Evolutionary conservation across 2,329 filamentous ascomycete species (phyloP).

Genomic region (Aspergillus transmontanensis): DNA sequence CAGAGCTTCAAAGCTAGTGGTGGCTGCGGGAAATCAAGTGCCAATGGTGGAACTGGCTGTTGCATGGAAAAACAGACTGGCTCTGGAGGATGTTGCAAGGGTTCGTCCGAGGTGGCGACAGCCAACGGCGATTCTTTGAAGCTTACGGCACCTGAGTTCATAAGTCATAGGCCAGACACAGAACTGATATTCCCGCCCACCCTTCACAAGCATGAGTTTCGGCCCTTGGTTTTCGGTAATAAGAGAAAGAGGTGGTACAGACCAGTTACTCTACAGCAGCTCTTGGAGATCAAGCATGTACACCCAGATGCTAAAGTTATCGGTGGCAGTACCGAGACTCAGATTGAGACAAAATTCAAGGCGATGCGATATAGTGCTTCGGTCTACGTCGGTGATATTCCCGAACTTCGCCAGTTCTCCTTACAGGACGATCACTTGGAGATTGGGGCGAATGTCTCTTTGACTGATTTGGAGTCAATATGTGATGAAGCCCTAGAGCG

Average conservation of each 20-base stretch:
- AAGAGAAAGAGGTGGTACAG: slow-evolving; percentile 94
- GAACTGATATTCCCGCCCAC: slow-evolving; percentile 92
- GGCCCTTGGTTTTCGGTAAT: slow-evolving; percentile 84
- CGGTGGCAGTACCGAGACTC: slow-evolving; percentile 92
- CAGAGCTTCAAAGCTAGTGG: slow-evolving; percentile 71
- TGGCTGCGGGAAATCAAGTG: slow-evolving; percentile 57
- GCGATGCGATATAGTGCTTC: slow-evolving; percentile 86
- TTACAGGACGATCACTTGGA: slow-evolving; percentile 83
- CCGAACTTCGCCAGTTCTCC: slow-evolving; percentile 79
- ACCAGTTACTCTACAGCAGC: slow-evolving; percentile 80
- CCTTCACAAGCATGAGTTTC: slow-evolving; percentile 79
- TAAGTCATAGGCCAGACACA: slow-evolving; percentile 90
- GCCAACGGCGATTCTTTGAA: slow-evolving; percentile 47
- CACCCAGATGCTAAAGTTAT: slow-evolving; percentile 91
- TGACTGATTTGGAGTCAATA: slow-evolving; percentile 88
- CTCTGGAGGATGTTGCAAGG: slow-evolving; percentile 70
- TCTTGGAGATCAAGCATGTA: slow-evolving; percentile 86
- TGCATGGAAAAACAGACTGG: slow-evolving; percentile 69
- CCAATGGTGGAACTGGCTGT: slow-evolving; percentile 66
- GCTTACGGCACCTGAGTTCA: slow-evolving; percentile 88
- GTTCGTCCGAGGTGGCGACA: slow-evolving; percentile 47
- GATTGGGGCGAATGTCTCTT: slow-evolving; percentile 86
- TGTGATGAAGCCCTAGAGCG: slow-evolving; percentile 76
- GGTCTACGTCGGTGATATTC: slow-evolving; percentile 90
- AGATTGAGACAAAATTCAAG: slow-evolving; percentile 99